Evolutionary conservation across 208 protist species (phyloP).

Genomic region (Lotmaria passim): DNA sequence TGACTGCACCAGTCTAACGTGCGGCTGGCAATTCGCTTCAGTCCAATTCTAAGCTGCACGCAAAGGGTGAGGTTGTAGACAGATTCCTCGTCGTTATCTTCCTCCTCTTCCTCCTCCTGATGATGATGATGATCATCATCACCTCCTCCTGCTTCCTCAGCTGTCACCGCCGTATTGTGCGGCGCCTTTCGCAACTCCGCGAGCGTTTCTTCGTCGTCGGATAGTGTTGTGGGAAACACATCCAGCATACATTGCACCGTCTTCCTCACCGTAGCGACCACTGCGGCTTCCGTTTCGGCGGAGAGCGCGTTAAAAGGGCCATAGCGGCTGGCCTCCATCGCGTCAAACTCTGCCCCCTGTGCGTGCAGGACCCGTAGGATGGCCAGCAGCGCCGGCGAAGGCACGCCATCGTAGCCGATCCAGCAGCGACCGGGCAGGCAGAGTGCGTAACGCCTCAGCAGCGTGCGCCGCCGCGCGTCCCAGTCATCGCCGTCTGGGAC

Average conservation of each 20-base stretch:
- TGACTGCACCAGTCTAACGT: slow-evolving; percentile 57
- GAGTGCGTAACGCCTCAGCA: slow-evolving; percentile 60
- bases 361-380: slow-evolving; percentile 82
- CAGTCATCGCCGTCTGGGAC: slow-evolving; percentile 31
- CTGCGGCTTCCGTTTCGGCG: slow-evolving; percentile 49
- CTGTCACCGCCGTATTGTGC: neutral
- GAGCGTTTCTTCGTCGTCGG: slow-evolving; percentile 66
- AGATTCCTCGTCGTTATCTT: slow-evolving; percentile 16
- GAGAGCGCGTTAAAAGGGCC: slow-evolving; percentile 65
- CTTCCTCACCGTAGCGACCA: slow-evolving; percentile 52
- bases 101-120: slow-evolving; percentile 3
- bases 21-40: slow-evolving; percentile 75
- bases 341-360: slow-evolving; percentile 66
- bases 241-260: slow-evolving; percentile 64
- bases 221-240: slow-evolving; percentile 64
- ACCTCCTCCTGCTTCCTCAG: no score
- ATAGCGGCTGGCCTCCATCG: slow-evolving; percentile 50
- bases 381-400: slow-evolving; percentile 67
- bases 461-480: slow-evolving; percentile 50
- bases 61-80: slow-evolving; percentile 53
- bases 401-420: slow-evolving; percentile 59
- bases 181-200: slow-evolving; percentile 14
- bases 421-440: slow-evolving; percentile 62
- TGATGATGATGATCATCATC: no score
- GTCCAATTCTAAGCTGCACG: slow-evolving; percentile 64